phyloP scores from a whole-genome alignment of 768 basidiomycete genomes.

The Russula olivacea region DNA sequence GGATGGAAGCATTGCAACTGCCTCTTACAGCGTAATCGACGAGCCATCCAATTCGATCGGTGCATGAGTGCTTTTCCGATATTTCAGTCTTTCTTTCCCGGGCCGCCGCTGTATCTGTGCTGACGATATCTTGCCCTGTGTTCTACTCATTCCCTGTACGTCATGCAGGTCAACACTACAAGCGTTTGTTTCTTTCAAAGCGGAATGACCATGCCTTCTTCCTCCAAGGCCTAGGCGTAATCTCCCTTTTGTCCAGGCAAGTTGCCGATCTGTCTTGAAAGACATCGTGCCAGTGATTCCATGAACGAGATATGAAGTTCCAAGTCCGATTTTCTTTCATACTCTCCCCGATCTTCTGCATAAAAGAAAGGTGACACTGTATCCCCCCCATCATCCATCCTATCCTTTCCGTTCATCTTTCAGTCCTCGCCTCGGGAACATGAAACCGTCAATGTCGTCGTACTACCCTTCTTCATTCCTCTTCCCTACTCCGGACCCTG shows the following conservation, averaged over 20 bases:
- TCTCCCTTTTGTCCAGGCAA: background rate
- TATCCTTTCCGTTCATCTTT: background rate
- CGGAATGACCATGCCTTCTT: background rate
- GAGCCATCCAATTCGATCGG: background rate
- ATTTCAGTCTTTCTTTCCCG: background rate
- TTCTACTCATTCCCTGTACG: background rate
- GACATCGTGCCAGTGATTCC: slow-evolving; percentile 3
- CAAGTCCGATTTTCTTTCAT: slow-evolving; percentile 18
- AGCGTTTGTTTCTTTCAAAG: background rate
- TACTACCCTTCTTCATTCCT: background rate
- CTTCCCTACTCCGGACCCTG: background rate
- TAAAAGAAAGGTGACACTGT: background rate
- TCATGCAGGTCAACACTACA: background rate
- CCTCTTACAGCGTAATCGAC: background rate
- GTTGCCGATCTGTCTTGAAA: background rate
- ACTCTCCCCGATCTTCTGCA: background rate
- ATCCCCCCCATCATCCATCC: background rate
- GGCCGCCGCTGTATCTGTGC: background rate
- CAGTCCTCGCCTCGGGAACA: background rate
- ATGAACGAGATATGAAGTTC: background rate
- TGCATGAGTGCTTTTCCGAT: background rate
- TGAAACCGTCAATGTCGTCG: slow-evolving; percentile 1
- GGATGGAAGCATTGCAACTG: background rate
- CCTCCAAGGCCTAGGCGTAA: background rate
- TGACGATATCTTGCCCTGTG: background rate